Base-by-base conservation (phyloP, 192 early-diverging fungal species). In the Coemansia sp. region DNA sequence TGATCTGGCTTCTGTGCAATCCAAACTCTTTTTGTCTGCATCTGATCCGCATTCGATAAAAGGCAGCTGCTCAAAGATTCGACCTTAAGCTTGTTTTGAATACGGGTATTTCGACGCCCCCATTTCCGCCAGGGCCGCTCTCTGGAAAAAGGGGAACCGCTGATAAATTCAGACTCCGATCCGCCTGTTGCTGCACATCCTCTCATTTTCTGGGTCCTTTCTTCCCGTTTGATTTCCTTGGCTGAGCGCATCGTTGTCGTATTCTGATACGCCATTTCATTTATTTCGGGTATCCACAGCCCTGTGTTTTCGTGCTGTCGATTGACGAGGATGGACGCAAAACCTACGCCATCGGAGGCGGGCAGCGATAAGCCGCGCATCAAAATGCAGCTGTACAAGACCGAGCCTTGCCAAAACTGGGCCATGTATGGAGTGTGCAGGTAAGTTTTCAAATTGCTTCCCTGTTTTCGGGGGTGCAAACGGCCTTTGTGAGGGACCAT, bases 371-470 rank as follows among this genome's bases (percentile, higher is more conserved):
- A 70, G 67, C 70, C 79, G 48, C 70, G 74, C 59, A 82, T 75
- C 70, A 73, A 73, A 29, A 60, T 60, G 56, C 79, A 73, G 68
- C 82, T 91, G 37, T 90, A 90, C 84, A 91, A 91, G 64, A 91
- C 90, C 21, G 90, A 91, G 72, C 78, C 89, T 23, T 91, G 90
- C 71, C 81, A 87, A 23, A 88, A 84, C 22, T 82, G 73, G 70
- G 15, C 65, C 5, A 54, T 76, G 15, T 66, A 82, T 57, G 74
- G 72, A 12, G 59, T 54, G 39, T 87, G 86, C 84, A 86, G 76
- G 84, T 87, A 87, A 73, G 82, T 70, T 23, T 14, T 53, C 32
- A 35, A 35, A 25, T 22, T 48, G 21, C 47, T 49, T 19, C 47
- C 25, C 19, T 48, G 41, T 43, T 47, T 45, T 60, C 14, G 14